phyloP scores from a whole-genome alignment of 1,284 basidiomycete genomes.

The Tilletiaria anomala region DNA sequence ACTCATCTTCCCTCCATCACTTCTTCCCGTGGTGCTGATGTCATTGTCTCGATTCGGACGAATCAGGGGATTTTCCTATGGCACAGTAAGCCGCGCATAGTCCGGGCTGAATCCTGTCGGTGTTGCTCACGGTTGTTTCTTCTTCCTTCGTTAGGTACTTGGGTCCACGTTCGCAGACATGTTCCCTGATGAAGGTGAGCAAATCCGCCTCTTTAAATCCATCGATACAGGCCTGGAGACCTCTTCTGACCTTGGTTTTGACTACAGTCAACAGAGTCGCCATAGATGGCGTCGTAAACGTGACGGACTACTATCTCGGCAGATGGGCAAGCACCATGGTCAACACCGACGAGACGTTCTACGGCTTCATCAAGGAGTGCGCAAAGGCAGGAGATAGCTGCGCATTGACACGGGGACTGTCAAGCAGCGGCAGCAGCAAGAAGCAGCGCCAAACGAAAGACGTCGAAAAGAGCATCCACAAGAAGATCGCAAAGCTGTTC shows the following conservation, averaged over 20 bases:
- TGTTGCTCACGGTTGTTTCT: no score
- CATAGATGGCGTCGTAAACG: conserved; percentile 22
- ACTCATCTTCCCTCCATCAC: no score
- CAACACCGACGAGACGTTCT: conserved; percentile 11
- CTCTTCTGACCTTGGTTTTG: no score
- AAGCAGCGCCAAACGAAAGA: no score
- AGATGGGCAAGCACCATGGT: conserved; percentile 10
- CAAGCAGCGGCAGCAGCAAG: conserved; percentile 7
- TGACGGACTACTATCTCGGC: conserved; percentile 13
- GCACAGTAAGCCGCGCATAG: no score
- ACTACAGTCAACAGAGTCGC: conserved; percentile 12
- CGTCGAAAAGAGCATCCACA: no score
- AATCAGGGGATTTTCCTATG: no score
- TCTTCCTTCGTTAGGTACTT: conserved; percentile 22
- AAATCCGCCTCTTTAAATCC: no score
- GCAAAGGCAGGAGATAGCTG: conserved; percentile 14
- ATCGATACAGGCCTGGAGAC: no score
- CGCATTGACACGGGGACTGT: conserved; percentile 6
- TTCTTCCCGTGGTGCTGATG: no score
- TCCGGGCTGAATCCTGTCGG: no score
- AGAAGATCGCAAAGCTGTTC: conserved; percentile 10
- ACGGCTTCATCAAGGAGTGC: conserved; percentile 14
- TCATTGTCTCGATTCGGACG: no score
- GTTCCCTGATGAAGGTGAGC: conserved; percentile 18
- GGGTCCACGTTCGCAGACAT: conserved; percentile 17